Evolutionary conservation across 495 filamentous ascomycete species (phyloP), one percentile per base, ranked within the genome.

Genomic region (Cladorrhinum samala): DNA sequence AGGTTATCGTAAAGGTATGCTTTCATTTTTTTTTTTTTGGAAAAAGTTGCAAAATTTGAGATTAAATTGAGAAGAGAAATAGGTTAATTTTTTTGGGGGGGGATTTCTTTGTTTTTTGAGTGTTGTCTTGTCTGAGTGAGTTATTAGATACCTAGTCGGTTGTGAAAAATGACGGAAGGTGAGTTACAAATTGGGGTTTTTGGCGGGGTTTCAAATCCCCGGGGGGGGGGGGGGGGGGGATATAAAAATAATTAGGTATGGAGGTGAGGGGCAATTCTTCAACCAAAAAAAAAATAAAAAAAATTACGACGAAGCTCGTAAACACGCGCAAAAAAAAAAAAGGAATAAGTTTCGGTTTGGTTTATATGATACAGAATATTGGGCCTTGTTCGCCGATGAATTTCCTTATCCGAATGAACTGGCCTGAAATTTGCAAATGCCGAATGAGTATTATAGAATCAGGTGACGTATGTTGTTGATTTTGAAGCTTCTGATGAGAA

Each of bases 1-100:
- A 77, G 68, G 70, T 92, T 86, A 64, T 93, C 88, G 68, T 84
- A 92, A 76, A 81, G 85, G 73, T 93, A 94, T 53, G 84, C 87
- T 68, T 80, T 86, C 89, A 94, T 93, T 55, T 64, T 75, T 5
- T 5, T 5, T 33, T 33, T 33, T 6, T 33, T 33, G 27, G 11
- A 11, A 33, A 33, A 33, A 11, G 11, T 33, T 33, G 27, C n/a
- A n/a, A n/a, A n/a, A n/a, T n/a, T n/a, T n/a, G n/a, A n/a, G n/a
- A n/a, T n/a, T n/a, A n/a, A n/a, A n/a, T n/a, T n/a, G n/a, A n/a
- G n/a, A n/a, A n/a, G n/a, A n/a, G n/a, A n/a, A n/a, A n/a, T n/a
- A n/a, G n/a, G n/a, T n/a, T n/a, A n/a, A n/a, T n/a, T n/a, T n/a
- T n/a, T n/a, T n/a, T n/a, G n/a, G n/a, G n/a, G n/a, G n/a, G n/a